Evolutionary conservation across 2,329 filamentous ascomycete species (phyloP).

Genomic region (Arthroderma sp.): DNA sequence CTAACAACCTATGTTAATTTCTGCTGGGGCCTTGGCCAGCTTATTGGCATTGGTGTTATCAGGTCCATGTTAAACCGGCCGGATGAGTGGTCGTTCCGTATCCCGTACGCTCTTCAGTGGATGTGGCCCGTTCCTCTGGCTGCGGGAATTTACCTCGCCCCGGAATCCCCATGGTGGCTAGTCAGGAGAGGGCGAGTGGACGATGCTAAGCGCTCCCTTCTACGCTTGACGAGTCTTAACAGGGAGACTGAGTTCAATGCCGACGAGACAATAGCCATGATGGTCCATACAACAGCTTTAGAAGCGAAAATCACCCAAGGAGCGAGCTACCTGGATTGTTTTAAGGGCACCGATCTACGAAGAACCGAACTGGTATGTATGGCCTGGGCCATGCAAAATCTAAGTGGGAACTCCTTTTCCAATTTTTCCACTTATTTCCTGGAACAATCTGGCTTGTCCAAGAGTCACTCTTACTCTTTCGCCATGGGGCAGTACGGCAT

Average conservation of each 20-base stretch:
- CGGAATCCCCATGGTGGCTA: conserved; percentile 41
- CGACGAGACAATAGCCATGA: conserved; percentile 80
- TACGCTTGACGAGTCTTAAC: conserved; percentile 33
- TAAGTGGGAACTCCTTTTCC: conserved; percentile 51
- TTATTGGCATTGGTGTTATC: conserved; percentile 40
- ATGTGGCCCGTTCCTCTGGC: conserved; percentile 40
- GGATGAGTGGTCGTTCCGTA: conserved; percentile 40
- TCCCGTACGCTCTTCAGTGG: conserved; percentile 41
- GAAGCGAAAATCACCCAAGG: conserved; percentile 41
- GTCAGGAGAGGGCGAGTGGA: conserved; percentile 33
- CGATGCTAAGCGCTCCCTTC: conserved; percentile 33
- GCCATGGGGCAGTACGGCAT: conserved; percentile 48
- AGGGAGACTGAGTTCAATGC: conserved; percentile 59
- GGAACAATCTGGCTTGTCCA: conserved; percentile 41
- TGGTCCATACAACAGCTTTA: conserved; percentile 74
- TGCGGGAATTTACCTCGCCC: conserved; percentile 35
- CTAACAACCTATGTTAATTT: conserved; percentile 36
- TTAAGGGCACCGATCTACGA: conserved; percentile 63
- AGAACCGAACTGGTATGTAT: conserved; percentile 62
- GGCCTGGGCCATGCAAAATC: conserved; percentile 52
- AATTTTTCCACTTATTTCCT: conserved; percentile 51
- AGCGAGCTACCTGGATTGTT: conserved; percentile 68
- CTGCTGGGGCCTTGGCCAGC: conserved; percentile 36
- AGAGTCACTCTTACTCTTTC: conserved; percentile 41
- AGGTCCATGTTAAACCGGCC: conserved; percentile 32